Conservation (phyloP, 75 land plant species). For the Pinus taeda region DNA sequence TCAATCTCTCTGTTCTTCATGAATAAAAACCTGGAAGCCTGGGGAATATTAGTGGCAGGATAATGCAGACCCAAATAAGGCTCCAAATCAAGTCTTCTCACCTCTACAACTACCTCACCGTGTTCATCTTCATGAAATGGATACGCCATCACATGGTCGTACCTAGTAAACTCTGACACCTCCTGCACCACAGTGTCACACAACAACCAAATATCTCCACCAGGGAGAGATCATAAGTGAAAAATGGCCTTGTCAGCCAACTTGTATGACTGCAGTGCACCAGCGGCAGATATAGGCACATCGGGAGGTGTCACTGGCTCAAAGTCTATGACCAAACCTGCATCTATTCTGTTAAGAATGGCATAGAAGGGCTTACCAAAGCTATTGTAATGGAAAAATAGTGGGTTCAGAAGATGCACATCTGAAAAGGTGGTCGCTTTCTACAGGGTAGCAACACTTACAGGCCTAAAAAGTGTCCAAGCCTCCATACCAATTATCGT, state of each 20-base stretch:
- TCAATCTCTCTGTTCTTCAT: too few species aligned
- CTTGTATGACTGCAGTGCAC: slow-evolving; percentile 74
- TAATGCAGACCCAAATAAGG: too few species aligned
- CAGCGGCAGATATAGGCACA: slow-evolving; percentile 45
- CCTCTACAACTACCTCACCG: slow-evolving; percentile 89
- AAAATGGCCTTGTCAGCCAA: slow-evolving; percentile 74
- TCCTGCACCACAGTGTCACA: slow-evolving; percentile 76
- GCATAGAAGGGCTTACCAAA: slow-evolving; percentile 79
- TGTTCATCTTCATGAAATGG: slow-evolving; percentile 92
- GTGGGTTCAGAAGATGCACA: slow-evolving; percentile 58
- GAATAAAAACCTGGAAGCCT: too few species aligned
- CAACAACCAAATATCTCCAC: slow-evolving; percentile 62
- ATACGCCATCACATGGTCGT: slow-evolving; percentile 87
- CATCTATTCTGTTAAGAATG: slow-evolving; percentile 67
- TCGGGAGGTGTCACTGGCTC: slow-evolving; percentile 63
- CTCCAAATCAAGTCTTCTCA: slow-evolving; percentile 52
- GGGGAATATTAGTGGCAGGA: too few species aligned
- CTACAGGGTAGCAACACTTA: slow-evolving; percentile 53
- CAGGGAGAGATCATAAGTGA: slow-evolving; percentile 54
- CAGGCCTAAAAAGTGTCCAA: slow-evolving; percentile 46
- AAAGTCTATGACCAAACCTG: slow-evolving; percentile 62
- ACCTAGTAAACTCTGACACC: slow-evolving; percentile 72
- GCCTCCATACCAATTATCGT: slow-evolving; percentile 78
- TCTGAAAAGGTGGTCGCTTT: slow-evolving; percentile 57
- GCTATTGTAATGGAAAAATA: slow-evolving; percentile 43